Conservation (phyloP, 2,329 filamentous ascomycete species). For the Knoxdaviesia proteae region DNA sequence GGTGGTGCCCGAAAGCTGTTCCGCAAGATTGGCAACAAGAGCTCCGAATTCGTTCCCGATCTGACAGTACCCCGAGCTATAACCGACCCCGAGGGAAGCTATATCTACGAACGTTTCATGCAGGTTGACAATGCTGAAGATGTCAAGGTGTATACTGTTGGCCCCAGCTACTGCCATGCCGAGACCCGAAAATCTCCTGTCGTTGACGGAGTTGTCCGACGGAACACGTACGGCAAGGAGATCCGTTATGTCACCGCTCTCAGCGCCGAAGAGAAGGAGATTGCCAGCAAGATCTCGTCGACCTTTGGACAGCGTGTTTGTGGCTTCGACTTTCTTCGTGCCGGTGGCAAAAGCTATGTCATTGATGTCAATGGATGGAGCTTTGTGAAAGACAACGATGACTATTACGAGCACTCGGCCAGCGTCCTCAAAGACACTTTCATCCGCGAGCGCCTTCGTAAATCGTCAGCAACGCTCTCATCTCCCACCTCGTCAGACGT, state of each 20-base stretch:
- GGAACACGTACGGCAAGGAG: slow-evolving; percentile 95
- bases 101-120: slow-evolving; percentile 94
- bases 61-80: slow-evolving; percentile 62
- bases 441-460: slow-evolving; percentile 45
- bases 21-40: slow-evolving; percentile 96
- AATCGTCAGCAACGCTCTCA: too few species aligned
- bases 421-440: slow-evolving; percentile 78
- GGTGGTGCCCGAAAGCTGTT: slow-evolving; percentile 85
- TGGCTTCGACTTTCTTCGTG: slow-evolving; percentile 82
- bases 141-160: slow-evolving; percentile 96
- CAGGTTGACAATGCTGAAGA: slow-evolving; percentile 93
- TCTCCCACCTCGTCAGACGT: too few species aligned
- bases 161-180: slow-evolving; percentile 79
- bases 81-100: slow-evolving; percentile 62
- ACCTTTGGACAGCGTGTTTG: slow-evolving; percentile 91
- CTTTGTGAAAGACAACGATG: slow-evolving; percentile 97
- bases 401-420: slow-evolving; percentile 87
- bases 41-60: slow-evolving; percentile 73
- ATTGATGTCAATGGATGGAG: slow-evolving; percentile 99
- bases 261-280: slow-evolving; percentile 57
- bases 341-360: slow-evolving; percentile 78
- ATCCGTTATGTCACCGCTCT: slow-evolving; percentile 84
- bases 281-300: slow-evolving; percentile 74
- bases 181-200: slow-evolving; percentile 95
- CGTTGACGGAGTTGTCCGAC: slow-evolving; percentile 83